Base-by-base conservation (phyloP, 2,329 filamentous ascomycete genomes). In the Thielaviopsis punctulata region DNA sequence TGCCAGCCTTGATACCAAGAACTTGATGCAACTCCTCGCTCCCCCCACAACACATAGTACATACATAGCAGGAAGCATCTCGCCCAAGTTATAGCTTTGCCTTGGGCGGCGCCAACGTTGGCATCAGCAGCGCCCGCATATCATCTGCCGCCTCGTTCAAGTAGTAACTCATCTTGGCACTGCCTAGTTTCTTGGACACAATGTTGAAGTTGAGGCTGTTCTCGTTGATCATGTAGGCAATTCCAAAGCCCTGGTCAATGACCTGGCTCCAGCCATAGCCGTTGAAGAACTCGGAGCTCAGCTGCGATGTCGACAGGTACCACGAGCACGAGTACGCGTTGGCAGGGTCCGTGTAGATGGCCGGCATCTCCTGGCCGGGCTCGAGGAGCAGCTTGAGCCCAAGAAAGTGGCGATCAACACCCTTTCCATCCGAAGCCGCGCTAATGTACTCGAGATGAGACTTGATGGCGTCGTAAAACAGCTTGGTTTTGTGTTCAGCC, bases 191-290 rank as follows among this genome's bases (percentile, higher is more conserved):
- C 76, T 96, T 98, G 65, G 85, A 92, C 58, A 94, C 89, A 59
- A 98, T 80, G 70, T 98, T 98, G 73, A 98, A 96, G 77, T 96
- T 92, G 58, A 98, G 76, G 67, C 87, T 89, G 68, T 95, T 94
- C 75, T 96, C 90, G 65, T 98, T 98, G 66, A 98, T 96, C 92
- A 98, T 98, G 66, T 98, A 98, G 39, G 92, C 92, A 63, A 98
- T 94, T 58, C 92, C 92, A 69, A 92, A 98, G 25, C 92, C 92
- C 56, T 84, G 86, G 62, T 96, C 89, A 52, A 96, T 84, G 50
- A 98, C 92, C 72, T 98, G 90, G 64, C 85, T 92, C 92, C 92
- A 98, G 45, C 92, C 92, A 68, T 98, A 98, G 22, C 93, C 92
- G 65, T 98, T 98, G 70, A 96, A 98, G 73, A 86, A 95, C 72